These are phyloP conservation scores for Paraconiothyrium brasiliense DNA, from an alignment of 2,329 filamentous ascomycete genomes.

Conservation along the genomic window DNA sequence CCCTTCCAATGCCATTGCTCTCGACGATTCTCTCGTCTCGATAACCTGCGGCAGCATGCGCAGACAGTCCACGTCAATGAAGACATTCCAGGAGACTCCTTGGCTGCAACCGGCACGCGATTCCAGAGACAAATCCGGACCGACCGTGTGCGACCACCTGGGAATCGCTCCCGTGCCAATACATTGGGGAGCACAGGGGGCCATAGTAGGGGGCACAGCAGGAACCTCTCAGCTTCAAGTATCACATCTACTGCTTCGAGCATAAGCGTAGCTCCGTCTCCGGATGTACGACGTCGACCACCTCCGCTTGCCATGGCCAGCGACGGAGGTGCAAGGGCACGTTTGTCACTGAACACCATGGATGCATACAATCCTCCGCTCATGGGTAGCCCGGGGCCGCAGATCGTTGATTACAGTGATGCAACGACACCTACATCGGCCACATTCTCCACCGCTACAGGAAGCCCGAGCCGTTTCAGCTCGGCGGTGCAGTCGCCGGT, in stretches of 20 bases:
- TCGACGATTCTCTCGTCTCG: slow-evolving; percentile 88
- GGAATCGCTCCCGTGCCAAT: slow-evolving; percentile 76
- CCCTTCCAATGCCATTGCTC: slow-evolving; percentile 97
- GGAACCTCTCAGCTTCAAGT: slow-evolving; percentile 88
- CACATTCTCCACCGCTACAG: slow-evolving; percentile 79
- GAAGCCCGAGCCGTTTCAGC: slow-evolving; percentile 76
- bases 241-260: slow-evolving; percentile 79
- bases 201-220: slow-evolving; percentile 79
- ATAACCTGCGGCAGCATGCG: slow-evolving; percentile 95
- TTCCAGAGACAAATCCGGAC: slow-evolving; percentile 93
- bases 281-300: slow-evolving; percentile 72
- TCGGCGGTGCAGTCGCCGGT: slow-evolving; percentile 76
- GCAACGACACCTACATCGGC: slow-evolving; percentile 86
- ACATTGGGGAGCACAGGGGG: slow-evolving; percentile 78
- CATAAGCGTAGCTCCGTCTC: slow-evolving; percentile 62
- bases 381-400: slow-evolving; percentile 68
- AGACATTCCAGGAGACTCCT: slow-evolving; percentile 91
- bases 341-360: slow-evolving; percentile 64
- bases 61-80: slow-evolving; percentile 98
- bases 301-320: slow-evolving; percentile 84
- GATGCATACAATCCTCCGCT: slow-evolving; percentile 71
- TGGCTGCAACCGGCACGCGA: slow-evolving; percentile 89
- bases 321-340: slow-evolving; percentile 68
- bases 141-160: slow-evolving; percentile 80
- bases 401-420: slow-evolving; percentile 73